Percentiles rank a stretch among this genome's conserved stretches.
Conservation (phyloP, 768 basidiomycete genomes). For the Ramaria sp. region DNA sequence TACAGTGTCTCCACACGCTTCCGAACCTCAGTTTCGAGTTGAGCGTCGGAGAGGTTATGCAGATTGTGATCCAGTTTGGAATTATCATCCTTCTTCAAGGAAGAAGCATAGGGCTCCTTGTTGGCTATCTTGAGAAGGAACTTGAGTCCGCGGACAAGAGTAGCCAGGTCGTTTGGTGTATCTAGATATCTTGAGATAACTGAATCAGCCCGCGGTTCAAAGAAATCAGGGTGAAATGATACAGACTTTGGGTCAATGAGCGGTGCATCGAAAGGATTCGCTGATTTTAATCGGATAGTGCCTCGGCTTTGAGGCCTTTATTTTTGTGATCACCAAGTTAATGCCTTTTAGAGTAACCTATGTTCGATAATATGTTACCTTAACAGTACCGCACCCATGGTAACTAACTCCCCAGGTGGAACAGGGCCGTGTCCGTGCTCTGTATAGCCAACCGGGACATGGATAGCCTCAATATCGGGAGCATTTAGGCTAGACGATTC, state of each 20-base stretch:
- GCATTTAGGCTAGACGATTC: slow-evolving; percentile 21
- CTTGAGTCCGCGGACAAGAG: slow-evolving; percentile 30
- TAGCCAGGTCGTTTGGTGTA: slow-evolving; percentile 28
- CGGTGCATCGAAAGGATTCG: slow-evolving; percentile 29
- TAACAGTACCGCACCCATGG: slow-evolving; percentile 16
- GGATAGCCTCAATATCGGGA: slow-evolving; percentile 26
- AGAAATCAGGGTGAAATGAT: background rate
- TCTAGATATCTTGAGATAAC: slow-evolving; percentile 28
- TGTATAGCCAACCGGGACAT: slow-evolving; percentile 17
- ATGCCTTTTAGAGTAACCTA: too few species aligned
- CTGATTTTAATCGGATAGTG: slow-evolving; percentile 28
- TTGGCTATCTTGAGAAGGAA: slow-evolving; percentile 23
- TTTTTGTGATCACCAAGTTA: background rate
- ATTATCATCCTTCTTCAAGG: background rate
- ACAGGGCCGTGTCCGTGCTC: slow-evolving; percentile 11
- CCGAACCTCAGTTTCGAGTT: slow-evolving; percentile 5
- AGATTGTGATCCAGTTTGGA: slow-evolving; percentile 7
- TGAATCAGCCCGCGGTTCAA: background rate
- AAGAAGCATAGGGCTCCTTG: slow-evolving; percentile 7
- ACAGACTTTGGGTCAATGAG: slow-evolving; percentile 34
- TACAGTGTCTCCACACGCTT: slow-evolving; percentile 9
- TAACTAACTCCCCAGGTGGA: slow-evolving; percentile 1
- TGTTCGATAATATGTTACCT: too few species aligned
- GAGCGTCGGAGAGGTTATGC: slow-evolving; percentile 2
- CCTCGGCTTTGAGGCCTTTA: slow-evolving; percentile 36